These are phyloP conservation scores for Ogataea trehaloabstinens DNA, from an alignment of 805 yeast species.

Conservation along the genomic window DNA sequence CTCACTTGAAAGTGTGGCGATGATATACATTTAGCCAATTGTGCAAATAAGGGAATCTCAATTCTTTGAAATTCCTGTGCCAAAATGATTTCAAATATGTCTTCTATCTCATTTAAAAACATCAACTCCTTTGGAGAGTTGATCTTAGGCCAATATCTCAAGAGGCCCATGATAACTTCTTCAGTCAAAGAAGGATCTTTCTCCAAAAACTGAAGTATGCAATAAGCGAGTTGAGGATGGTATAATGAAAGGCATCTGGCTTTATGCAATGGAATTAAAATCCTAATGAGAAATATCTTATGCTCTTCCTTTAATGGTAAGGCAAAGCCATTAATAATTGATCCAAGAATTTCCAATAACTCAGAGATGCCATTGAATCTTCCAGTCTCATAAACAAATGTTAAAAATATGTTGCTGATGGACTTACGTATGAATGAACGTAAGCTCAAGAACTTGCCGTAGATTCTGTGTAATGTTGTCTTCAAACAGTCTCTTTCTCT, in stretches of 20 bases:
- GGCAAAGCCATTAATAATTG: conserved; percentile 97
- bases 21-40: conserved; percentile 87
- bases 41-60: conserved; percentile 91
- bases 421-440: conserved; percentile 90
- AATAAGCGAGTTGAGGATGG: conserved; percentile 96
- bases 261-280: conserved; percentile 89
- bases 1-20: conserved; percentile 97
- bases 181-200: conserved; percentile 91
- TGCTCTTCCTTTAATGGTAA: conserved; percentile 96
- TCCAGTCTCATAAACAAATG: conserved; percentile 92
- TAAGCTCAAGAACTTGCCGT: conserved; percentile 88
- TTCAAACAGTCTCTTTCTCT: conserved; percentile 93
- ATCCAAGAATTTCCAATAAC: conserved; percentile 89
- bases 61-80: conserved; percentile 88
- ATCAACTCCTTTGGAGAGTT: conserved; percentile 93
- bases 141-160: conserved; percentile 95
- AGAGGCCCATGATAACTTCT: conserved; percentile 91
- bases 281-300: conserved; percentile 81
- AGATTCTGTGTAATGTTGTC: conserved; percentile 92
- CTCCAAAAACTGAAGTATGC: conserved; percentile 94
- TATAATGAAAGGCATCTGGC: conserved; percentile 83
- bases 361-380: conserved; percentile 96
- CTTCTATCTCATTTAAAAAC: conserved; percentile 95
- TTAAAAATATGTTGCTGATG: conserved; percentile 87
- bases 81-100: conserved; percentile 93